These are phyloP conservation scores for Pachysandra terminalis DNA, from an alignment of 164 flowering plant species.

Conservation along the genomic window DNA sequence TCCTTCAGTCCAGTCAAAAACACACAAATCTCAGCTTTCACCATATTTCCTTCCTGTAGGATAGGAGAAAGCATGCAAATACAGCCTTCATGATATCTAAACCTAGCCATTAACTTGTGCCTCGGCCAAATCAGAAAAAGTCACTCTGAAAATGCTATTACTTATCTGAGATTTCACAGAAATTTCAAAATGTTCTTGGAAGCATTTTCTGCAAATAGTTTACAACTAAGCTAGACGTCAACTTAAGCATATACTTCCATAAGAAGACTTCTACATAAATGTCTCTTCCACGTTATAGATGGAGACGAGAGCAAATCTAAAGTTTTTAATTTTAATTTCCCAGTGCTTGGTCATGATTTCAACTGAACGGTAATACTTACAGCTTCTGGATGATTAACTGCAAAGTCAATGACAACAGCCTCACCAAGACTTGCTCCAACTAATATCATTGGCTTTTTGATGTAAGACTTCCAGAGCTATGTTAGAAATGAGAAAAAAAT, in stretches of 20 bases:
- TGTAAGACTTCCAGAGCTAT: conserved; percentile 77
- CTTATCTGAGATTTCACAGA: background rate
- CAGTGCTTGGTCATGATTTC: background rate
- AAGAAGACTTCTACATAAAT: too few species aligned
- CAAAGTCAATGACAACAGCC: conserved; percentile 91
- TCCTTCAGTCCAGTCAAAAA: too few species aligned
- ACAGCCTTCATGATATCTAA: too few species aligned
- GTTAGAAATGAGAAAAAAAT: background rate
- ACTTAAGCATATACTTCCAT: too few species aligned
- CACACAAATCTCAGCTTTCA: too few species aligned
- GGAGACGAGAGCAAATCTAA: background rate
- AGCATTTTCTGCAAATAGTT: background rate
- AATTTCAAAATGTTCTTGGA: too few species aligned
- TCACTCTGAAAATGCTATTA: background rate
- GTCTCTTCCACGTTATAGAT: too few species aligned
- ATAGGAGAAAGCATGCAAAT: too few species aligned
- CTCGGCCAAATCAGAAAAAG: too few species aligned
- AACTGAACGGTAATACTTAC: conserved; percentile 39
- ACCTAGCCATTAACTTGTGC: too few species aligned
- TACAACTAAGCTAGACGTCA: background rate
- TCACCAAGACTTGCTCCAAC: conserved; percentile 99
- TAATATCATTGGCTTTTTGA: conserved; percentile 71
- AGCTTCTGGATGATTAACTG: conserved; percentile 73
- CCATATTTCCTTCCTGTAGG: too few species aligned
- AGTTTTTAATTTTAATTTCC: background rate